These are phyloP conservation scores for Phlegmacium glaucopus DNA, from an alignment of 768 basidiomycete genomes.

Conservation along the genomic window DNA sequence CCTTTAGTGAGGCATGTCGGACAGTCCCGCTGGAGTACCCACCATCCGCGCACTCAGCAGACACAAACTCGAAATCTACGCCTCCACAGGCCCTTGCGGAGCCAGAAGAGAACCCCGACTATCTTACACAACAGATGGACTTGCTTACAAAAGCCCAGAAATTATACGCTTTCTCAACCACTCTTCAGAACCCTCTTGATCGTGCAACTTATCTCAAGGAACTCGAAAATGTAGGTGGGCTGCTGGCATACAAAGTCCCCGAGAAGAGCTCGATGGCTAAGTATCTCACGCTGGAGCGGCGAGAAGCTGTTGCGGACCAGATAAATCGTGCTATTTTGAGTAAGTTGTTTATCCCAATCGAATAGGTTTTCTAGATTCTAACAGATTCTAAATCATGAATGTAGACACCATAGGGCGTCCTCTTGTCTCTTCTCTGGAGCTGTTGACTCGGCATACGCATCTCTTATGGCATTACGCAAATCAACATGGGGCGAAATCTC, in stretches of 20 bases:
- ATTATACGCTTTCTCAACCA: conserved; percentile 58
- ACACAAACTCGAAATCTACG: conserved; percentile 9
- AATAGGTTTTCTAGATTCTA: not conserved
- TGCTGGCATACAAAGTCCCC: conserved; percentile 82
- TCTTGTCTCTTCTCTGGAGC: conserved; percentile 58
- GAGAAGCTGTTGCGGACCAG: conserved; percentile 83
- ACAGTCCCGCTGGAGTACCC: conserved; percentile 58
- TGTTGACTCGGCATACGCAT: conserved; percentile 63
- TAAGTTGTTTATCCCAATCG: conserved; percentile 35
- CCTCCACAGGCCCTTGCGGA: conserved; percentile 4
- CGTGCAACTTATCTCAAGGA: conserved; percentile 64
- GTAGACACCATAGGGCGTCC: conserved; percentile 51
- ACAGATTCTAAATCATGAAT: not conserved
- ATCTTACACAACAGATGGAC: conserved; percentile 41
- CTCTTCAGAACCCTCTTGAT: conserved; percentile 52
- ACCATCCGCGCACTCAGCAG: conserved; percentile 14
- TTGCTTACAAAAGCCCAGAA: conserved; percentile 62
- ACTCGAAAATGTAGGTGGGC: conserved; percentile 66
- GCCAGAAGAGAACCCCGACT: conserved; percentile 14
- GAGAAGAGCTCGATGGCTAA: conserved; percentile 71
- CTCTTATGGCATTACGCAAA: conserved; percentile 56
- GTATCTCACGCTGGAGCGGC: conserved; percentile 73
- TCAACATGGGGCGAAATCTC: conserved; percentile 43
- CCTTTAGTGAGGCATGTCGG: conserved; percentile 84
- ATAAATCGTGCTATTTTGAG: conserved; percentile 84